Percentiles rank a stretch among this genome's conserved stretches.
phyloP scores from a whole-genome alignment of 768 basidiomycete genomes.

The Boletus barrowsii region DNA sequence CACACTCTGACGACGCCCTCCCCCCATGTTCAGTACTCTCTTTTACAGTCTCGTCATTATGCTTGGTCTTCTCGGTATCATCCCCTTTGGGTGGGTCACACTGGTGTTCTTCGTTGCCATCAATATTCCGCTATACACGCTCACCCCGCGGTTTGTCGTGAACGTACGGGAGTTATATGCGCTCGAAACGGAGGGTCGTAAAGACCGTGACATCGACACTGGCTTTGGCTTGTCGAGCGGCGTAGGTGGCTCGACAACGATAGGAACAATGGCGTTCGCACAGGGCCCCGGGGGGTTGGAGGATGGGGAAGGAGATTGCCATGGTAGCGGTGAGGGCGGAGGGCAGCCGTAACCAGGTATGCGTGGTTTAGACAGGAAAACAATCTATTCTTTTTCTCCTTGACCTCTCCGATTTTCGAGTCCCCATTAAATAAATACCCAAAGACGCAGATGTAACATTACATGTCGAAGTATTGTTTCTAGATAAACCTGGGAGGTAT shows the following conservation, averaged over 20 bases:
- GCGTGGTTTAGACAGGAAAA: too few species aligned
- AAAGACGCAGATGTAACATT: too few species aligned
- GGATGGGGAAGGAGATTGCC: neutral
- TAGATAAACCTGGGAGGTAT: too few species aligned
- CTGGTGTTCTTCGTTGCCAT: neutral
- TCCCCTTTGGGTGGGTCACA: neutral
- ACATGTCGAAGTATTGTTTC: too few species aligned
- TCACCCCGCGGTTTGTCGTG: constrained; percentile 1
- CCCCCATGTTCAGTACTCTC: neutral
- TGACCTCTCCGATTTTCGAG: too few species aligned
- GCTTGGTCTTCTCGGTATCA: neutral
- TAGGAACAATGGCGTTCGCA: neutral
- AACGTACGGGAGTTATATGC: neutral
- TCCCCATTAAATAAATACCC: too few species aligned
- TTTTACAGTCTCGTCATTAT: neutral
- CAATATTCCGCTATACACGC: neutral
- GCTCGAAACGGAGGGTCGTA: neutral
- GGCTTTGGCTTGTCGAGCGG: neutral
- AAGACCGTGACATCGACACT: neutral
- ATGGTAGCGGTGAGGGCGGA: neutral
- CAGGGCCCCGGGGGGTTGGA: neutral
- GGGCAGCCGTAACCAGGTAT: neutral
- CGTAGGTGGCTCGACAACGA: neutral
- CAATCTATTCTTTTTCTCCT: too few species aligned
- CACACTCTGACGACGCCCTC: neutral